Conservation (phyloP, 2,329 filamentous ascomycete genomes). For the Epichloe baconii region DNA sequence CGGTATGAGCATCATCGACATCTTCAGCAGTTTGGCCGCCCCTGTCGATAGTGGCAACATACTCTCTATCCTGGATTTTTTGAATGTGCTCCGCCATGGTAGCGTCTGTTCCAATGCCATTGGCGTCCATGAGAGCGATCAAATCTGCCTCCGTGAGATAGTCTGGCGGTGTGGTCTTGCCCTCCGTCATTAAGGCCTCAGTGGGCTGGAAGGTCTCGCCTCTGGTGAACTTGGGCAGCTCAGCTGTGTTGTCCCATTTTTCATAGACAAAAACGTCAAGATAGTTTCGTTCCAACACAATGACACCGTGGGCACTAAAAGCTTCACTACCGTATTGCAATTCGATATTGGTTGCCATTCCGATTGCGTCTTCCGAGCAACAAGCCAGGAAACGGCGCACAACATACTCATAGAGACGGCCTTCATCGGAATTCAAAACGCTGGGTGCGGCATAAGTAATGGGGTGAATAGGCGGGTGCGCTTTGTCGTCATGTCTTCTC, state of each 20-base stretch:
- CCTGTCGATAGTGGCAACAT: constrained; percentile 54
- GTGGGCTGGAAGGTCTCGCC: constrained; percentile 79
- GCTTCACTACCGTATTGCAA: constrained; percentile 71
- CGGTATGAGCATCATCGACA: constrained; percentile 21
- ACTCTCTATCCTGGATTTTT: constrained; percentile 83
- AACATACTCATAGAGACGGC: constrained; percentile 82
- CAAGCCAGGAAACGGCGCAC: constrained; percentile 85
- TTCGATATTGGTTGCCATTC: constrained; percentile 72
- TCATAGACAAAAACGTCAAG: constrained; percentile 94
- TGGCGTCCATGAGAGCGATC: constrained; percentile 94
- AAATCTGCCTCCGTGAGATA: constrained; percentile 93
- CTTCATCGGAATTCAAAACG: constrained; percentile 53
- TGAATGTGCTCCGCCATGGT: constrained; percentile 99
- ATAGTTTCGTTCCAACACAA: constrained; percentile 81
- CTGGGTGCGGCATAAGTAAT: constrained; percentile 66
- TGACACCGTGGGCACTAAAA: constrained; percentile 72
- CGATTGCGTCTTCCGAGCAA: constrained; percentile 87
- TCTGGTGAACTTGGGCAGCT: constrained; percentile 64
- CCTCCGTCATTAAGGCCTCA: constrained; percentile 79
- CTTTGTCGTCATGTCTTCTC: constrained; percentile 86
- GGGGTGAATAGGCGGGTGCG: constrained; percentile 93
- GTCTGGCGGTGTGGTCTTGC: constrained; percentile 72
- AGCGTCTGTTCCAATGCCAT: constrained; percentile 94
- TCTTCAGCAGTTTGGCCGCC: constrained; percentile 24
- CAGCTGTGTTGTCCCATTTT: constrained; percentile 80